These are phyloP conservation scores for Noccaea caerulescens DNA, from an alignment of 345 rosid genomes.

Conservation along the genomic window DNA sequence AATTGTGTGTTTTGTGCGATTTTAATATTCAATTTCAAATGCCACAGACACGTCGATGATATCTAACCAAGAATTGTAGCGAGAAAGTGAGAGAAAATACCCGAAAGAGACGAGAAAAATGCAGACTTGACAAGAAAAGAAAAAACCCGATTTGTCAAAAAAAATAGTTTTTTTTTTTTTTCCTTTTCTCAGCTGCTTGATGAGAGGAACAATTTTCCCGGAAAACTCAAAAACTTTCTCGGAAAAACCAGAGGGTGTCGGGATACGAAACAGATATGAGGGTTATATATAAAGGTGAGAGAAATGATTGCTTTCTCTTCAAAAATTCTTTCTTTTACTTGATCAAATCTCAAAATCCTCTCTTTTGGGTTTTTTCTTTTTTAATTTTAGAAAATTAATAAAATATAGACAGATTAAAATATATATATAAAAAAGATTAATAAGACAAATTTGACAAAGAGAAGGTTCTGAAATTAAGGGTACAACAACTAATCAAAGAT, in stretches of 20 bases:
- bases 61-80: background rate
- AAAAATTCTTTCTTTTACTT: conserved; percentile 39
- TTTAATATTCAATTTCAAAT: background rate
- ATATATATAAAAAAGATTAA: background rate
- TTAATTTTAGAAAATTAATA: conserved; percentile 16
- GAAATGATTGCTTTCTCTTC: conserved; percentile 31
- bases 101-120: conserved; percentile 27
- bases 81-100: conserved; percentile 1
- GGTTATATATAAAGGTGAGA: conserved; percentile 21
- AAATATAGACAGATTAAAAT: background rate
- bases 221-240: conserved; percentile 30
- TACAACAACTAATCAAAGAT: conserved; percentile 34
- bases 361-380: conserved; percentile 25
- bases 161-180: background rate
- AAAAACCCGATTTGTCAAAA: conserved; percentile 7
- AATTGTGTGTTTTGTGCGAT: background rate
- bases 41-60: conserved; percentile 10
- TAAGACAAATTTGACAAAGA: background rate
- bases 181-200: background rate
- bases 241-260: background rate
- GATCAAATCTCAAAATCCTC: conserved; percentile 40
- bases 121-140: conserved; percentile 32
- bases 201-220: conserved; percentile 1
- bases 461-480: conserved; percentile 31
- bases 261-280: conserved; percentile 13